Evolutionary conservation across 2,329 filamentous ascomycete species (phyloP).

Genomic region (Trichoderma aggressivum): DNA sequence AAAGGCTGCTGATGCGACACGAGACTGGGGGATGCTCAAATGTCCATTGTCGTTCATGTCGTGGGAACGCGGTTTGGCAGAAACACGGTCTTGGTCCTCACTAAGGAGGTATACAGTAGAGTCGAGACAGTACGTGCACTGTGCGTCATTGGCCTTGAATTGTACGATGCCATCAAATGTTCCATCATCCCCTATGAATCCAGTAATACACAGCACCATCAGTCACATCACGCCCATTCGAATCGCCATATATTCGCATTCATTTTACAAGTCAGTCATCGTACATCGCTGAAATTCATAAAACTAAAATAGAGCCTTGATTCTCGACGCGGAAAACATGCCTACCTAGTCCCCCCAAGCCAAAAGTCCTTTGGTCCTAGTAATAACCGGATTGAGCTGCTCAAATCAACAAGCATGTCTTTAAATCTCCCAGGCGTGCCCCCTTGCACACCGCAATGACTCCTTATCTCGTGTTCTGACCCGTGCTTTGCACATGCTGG

Average conservation of each 20-base stretch:
- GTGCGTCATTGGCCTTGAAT: too few relatives aligned
- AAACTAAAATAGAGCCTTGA: conserved; percentile 11
- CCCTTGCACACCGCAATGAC: background rate
- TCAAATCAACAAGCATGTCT: conserved; percentile 3
- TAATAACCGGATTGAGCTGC: background rate
- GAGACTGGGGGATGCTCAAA: background rate
- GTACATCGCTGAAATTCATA: conserved; percentile 13
- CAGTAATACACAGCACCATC: background rate
- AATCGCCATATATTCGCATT: background rate
- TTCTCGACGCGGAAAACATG: conserved; percentile 13
- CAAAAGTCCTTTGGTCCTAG: background rate
- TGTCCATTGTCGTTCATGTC: background rate
- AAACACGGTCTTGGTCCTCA: background rate
- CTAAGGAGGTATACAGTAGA: background rate
- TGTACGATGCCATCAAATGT: too few relatives aligned
- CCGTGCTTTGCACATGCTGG: background rate
- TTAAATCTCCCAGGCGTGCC: background rate
- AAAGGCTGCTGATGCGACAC: background rate
- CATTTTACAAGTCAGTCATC: background rate
- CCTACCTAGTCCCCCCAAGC: background rate
- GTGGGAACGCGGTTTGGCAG: conserved; percentile 5
- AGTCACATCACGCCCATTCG: background rate
- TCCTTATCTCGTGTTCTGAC: conserved; percentile 5
- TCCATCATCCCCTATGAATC: background rate
- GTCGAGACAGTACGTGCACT: background rate